Conservation (phyloP, 768 basidiomycete genomes). For the Lentinula sp. region DNA sequence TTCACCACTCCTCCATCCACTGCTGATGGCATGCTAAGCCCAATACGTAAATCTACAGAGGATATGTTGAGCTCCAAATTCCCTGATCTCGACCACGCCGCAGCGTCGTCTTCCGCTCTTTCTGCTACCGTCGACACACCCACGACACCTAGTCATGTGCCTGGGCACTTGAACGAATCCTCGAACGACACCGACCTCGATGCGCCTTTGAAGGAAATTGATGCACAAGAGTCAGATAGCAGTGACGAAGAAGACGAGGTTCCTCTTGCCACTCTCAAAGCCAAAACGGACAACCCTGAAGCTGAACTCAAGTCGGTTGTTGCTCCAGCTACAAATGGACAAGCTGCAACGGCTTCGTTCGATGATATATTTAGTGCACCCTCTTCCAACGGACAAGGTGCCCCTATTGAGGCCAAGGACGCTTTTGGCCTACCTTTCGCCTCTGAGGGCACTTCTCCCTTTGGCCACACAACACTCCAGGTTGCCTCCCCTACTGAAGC, state of each 20-base stretch:
- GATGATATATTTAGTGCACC: slow-evolving; percentile 52
- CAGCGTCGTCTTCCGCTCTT: slow-evolving; percentile 5
- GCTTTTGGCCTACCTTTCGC: slow-evolving; percentile 15
- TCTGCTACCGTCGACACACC: neutral
- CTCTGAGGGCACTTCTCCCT: neutral
- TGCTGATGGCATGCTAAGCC: slow-evolving; percentile 17
- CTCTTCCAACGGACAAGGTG: slow-evolving; percentile 15
- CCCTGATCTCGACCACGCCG: slow-evolving; percentile 28
- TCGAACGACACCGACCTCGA: slow-evolving; percentile 40
- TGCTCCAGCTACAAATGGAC: slow-evolving; percentile 8
- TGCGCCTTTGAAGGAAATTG: slow-evolving; percentile 49
- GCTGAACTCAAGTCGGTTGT: slow-evolving; percentile 12
- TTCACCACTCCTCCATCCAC: slow-evolving; percentile 60
- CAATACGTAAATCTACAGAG: slow-evolving; percentile 21
- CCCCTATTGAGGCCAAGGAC: slow-evolving; percentile 13
- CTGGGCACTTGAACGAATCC: slow-evolving; percentile 10
- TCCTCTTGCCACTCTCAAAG: slow-evolving; percentile 25
- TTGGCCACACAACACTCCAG: slow-evolving; percentile 11
- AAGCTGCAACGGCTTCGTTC: slow-evolving; percentile 24
- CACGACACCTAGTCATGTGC: slow-evolving; percentile 10
- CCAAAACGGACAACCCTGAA: slow-evolving; percentile 10
- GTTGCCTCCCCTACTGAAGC: slow-evolving; percentile 21
- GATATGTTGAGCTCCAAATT: slow-evolving; percentile 32
- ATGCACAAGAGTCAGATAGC: slow-evolving; percentile 30
- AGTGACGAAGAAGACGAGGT: slow-evolving; percentile 46